Percentiles rank a stretch among this genome's conserved stretches.
phyloP scores from a whole-genome alignment of 768 basidiomycete genomes.

The Leccinellum rugosiceps region DNA sequence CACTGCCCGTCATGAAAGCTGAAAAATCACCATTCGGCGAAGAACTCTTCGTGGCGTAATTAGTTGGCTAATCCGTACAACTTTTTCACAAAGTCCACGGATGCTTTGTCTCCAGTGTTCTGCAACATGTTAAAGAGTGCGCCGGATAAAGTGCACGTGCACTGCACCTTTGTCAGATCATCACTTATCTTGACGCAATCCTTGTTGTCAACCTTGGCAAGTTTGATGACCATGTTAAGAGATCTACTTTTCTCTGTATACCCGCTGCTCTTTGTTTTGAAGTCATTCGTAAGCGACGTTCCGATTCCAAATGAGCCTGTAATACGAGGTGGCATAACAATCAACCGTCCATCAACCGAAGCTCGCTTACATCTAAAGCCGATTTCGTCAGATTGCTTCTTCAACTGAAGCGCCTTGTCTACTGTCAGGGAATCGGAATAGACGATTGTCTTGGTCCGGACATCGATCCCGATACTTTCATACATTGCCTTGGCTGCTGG shows the following conservation, averaged over 20 bases:
- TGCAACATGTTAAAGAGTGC: conserved; percentile 19
- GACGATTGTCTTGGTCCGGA: conserved; percentile 63
- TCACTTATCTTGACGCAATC: conserved; percentile 94
- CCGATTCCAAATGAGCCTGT: conserved; percentile 91
- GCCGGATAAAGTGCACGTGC: background rate
- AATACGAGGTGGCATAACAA: background rate
- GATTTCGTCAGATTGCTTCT: conserved; percentile 68
- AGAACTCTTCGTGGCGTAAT: background rate
- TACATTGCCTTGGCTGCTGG: conserved; percentile 71
- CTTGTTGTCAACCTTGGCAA: conserved; percentile 66
- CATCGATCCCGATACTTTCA: conserved; percentile 63
- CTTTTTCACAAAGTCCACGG: conserved; percentile 56
- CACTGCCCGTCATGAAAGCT: background rate
- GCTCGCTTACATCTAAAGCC: conserved; percentile 57
- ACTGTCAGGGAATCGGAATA: conserved; percentile 82
- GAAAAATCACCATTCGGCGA: background rate
- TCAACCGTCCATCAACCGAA: background rate
- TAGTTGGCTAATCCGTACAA: conserved; percentile 10
- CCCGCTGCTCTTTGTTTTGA: conserved; percentile 43
- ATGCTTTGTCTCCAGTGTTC: conserved; percentile 68
- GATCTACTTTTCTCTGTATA: conserved; percentile 67
- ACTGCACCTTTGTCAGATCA: conserved; percentile 72
- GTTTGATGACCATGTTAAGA: conserved; percentile 94
- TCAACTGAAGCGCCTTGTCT: conserved; percentile 65
- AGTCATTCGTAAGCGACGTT: conserved; percentile 86